These are phyloP conservation scores for Monosporozyma solicola DNA, from an alignment of 805 yeast genomes.

Conservation along the genomic window DNA sequence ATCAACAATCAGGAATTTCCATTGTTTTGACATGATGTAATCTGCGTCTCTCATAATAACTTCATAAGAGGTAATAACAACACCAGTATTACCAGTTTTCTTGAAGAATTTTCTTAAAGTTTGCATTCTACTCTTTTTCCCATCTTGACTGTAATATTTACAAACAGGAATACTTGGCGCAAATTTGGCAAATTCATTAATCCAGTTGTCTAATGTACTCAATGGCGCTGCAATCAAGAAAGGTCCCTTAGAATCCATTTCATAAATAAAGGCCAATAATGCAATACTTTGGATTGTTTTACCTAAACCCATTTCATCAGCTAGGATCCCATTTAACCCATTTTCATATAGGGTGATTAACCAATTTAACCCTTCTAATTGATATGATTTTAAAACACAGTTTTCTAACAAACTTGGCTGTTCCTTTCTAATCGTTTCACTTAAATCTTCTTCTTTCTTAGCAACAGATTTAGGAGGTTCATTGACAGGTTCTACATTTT, in stretches of 20 bases:
- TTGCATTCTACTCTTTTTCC: conserved; percentile 31
- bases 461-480: conserved; percentile 5
- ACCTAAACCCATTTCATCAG: conserved; percentile 97
- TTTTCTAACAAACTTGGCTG: conserved; percentile 51
- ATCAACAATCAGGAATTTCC: conserved; percentile 87
- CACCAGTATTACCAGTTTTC: conserved; percentile 32
- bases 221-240: conserved; percentile 73
- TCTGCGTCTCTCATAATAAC: conserved; percentile 60
- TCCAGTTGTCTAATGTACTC: conserved; percentile 84
- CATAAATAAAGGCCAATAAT: conserved; percentile 63
- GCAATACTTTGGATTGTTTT: conserved; percentile 87
- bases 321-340: conserved; percentile 89
- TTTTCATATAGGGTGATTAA: conserved; percentile 78
- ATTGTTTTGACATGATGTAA: conserved; percentile 42
- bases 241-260: conserved; percentile 71
- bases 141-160: conserved; percentile 56
- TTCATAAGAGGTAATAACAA: conserved; percentile 78
- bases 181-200: conserved; percentile 56
- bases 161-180: conserved; percentile 61
- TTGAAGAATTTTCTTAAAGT: conserved; percentile 36
- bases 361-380: conserved; percentile 88
- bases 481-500: conserved; percentile 5
- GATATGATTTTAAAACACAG: conserved; percentile 70
- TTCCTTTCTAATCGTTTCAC: conserved; percentile 19
- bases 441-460: conserved; percentile 14